Percentiles rank a stretch among this genome's conserved stretches.
phyloP scores from a whole-genome alignment of 306 rosid species.

The Cucurbita pepo region DNA sequence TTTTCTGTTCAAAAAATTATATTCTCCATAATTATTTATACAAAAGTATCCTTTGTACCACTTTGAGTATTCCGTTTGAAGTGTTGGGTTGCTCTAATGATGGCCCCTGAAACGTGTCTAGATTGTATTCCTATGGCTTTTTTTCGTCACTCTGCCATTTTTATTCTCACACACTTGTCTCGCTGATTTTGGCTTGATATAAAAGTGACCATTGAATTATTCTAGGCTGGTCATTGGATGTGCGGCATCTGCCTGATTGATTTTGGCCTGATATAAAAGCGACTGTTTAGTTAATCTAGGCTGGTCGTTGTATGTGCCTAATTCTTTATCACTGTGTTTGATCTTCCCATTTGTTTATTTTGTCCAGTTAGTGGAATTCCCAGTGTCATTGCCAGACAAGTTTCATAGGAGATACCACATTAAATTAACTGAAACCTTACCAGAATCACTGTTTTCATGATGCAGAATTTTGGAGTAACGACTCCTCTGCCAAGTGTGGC shows the following conservation, averaged over 20 bases:
- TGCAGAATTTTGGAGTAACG: conserved; percentile 74
- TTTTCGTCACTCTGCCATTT: neutral
- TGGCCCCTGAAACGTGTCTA: neutral
- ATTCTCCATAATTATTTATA: neutral
- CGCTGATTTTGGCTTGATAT: neutral
- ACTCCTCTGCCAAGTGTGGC: conserved; percentile 71
- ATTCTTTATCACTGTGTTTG: neutral
- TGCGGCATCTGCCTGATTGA: neutral
- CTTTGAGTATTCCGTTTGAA: neutral
- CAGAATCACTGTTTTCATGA: neutral
- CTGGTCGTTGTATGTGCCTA: neutral
- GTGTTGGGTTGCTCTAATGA: neutral
- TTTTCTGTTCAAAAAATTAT: neutral
- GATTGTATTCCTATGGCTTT: neutral
- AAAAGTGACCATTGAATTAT: neutral
- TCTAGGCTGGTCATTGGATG: neutral
- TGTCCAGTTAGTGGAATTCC: neutral
- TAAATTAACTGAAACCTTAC: neutral
- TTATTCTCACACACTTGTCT: neutral
- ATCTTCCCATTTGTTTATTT: neutral
- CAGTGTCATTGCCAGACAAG: neutral
- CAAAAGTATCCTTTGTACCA: neutral
- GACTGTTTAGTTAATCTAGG: neutral
- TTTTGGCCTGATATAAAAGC: neutral
- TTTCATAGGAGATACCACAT: neutral